A percentile compares a stretch with the other conserved stretches of the same genome.
These are phyloP conservation scores for Santalum album DNA, from an alignment of 164 flowering plant species.

Conservation along the genomic window DNA sequence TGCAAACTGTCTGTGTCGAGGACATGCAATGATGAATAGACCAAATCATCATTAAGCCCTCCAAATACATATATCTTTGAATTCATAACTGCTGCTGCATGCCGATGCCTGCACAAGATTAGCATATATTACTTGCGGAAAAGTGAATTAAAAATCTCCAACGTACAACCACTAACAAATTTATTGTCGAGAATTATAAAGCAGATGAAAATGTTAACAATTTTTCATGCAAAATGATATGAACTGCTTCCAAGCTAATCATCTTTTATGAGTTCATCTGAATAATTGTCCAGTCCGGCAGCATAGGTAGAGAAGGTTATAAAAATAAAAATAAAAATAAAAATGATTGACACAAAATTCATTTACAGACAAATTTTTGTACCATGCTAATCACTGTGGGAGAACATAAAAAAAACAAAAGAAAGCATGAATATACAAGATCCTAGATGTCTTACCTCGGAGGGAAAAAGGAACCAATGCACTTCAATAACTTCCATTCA, in stretches of 20 bases:
- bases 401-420: neutral
- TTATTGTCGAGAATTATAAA: too few species aligned
- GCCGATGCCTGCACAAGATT: conserved; percentile 70
- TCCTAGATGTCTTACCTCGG: conserved; percentile 47
- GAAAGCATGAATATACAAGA: conserved; percentile 1
- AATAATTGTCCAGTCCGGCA: too few species aligned
- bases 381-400: too few species aligned
- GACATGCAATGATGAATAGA: conserved; percentile 55
- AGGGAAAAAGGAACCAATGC: conserved; percentile 44
- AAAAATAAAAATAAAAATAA: too few species aligned
- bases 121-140: neutral
- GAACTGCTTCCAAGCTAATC: conserved; percentile 1
- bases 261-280: too few species aligned
- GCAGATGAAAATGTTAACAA: neutral
- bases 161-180: too few species aligned
- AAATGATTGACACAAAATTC: too few species aligned
- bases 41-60: conserved; percentile 51
- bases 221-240: neutral
- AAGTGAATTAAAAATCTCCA: neutral
- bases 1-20: conserved; percentile 44
- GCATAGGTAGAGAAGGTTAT: too few species aligned
- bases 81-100: conserved; percentile 79
- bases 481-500: conserved; percentile 46
- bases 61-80: conserved; percentile 75
- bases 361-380: too few species aligned